Evolutionary conservation across 352 stramenopile genomes (phyloP).

Genomic region (Nothophytophthora sp.): DNA sequence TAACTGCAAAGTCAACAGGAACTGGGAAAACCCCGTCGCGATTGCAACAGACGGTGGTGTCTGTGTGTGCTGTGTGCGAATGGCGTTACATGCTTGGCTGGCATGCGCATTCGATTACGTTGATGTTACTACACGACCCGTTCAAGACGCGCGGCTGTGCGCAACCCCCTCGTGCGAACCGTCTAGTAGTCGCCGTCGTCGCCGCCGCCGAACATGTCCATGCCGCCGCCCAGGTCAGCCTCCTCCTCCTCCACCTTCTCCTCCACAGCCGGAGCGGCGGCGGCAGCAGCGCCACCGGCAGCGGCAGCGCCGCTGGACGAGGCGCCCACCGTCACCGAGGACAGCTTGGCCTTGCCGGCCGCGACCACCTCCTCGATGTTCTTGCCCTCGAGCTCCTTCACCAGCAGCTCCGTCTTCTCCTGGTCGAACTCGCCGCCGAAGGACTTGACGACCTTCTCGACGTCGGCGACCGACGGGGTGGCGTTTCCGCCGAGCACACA

Average conservation of each 20-base stretch:
- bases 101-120: slow-evolving; percentile 55
- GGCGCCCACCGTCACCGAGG: slow-evolving; percentile 79
- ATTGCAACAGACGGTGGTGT: not conserved
- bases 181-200: slow-evolving; percentile 85
- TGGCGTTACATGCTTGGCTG: slow-evolving; percentile 36
- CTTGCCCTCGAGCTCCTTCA: slow-evolving; percentile 91
- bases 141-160: slow-evolving; percentile 2
- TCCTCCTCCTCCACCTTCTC: slow-evolving; percentile 82
- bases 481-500: slow-evolving; percentile 86
- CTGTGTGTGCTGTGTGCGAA: slow-evolving; percentile 38
- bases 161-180: slow-evolving; percentile 1
- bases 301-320: too few relatives aligned
- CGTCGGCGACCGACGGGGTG: slow-evolving; percentile 68
- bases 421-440: slow-evolving; percentile 83
- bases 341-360: slow-evolving; percentile 85
- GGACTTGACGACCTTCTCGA: slow-evolving; percentile 84
- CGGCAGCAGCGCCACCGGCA: slow-evolving; percentile 36
- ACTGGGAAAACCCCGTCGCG: not conserved
- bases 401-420: slow-evolving; percentile 75
- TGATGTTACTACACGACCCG: slow-evolving; percentile 34
- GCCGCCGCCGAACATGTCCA: slow-evolving; percentile 87
- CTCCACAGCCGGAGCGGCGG: slow-evolving; percentile 40
- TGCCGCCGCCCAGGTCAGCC: slow-evolving; percentile 75
- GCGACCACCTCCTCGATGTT: slow-evolving; percentile 86
- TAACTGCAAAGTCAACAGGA: slow-evolving; percentile 7